These are phyloP conservation scores for Aquilaria yunnanensis DNA, from an alignment of 345 rosid species.

Conservation along the genomic window DNA sequence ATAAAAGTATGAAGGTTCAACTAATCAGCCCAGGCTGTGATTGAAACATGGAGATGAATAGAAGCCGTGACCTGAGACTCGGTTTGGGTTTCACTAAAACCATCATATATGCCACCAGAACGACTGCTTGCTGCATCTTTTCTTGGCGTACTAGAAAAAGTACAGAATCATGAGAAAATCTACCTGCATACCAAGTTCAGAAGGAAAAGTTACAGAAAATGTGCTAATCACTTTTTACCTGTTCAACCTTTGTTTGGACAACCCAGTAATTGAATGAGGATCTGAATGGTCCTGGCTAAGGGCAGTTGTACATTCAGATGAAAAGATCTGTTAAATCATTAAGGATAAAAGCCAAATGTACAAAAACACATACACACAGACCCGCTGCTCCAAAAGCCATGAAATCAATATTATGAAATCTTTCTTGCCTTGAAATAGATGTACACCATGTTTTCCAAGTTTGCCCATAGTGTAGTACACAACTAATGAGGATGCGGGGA, in stretches of 20 bases:
- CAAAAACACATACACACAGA: too few relatives aligned
- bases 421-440: too few relatives aligned
- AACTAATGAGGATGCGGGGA: too few relatives aligned
- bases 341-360: slow-evolving; percentile 30
- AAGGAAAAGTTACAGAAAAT: slow-evolving; percentile 6
- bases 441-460: too few relatives aligned
- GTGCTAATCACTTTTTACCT: slow-evolving; percentile 31
- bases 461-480: too few relatives aligned
- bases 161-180: slow-evolving; percentile 2
- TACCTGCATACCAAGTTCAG: background rate
- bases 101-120: slow-evolving; percentile 36
- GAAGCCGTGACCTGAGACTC: slow-evolving; percentile 73
- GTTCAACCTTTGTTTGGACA: slow-evolving; percentile 64
- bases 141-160: slow-evolving; percentile 34
- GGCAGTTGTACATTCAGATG: slow-evolving; percentile 30
- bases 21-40: background rate
- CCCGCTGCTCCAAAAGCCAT: too few relatives aligned
- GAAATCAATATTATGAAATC: too few relatives aligned
- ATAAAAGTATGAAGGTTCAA: background rate
- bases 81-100: slow-evolving; percentile 93
- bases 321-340: slow-evolving; percentile 40
- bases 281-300: slow-evolving; percentile 40
- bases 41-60: background rate
- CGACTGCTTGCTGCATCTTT: slow-evolving; percentile 34
- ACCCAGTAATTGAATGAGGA: slow-evolving; percentile 50